These are phyloP conservation scores for Endoconidiophora polonica DNA, from an alignment of 2,329 filamentous ascomycete genomes.

Conservation along the genomic window DNA sequence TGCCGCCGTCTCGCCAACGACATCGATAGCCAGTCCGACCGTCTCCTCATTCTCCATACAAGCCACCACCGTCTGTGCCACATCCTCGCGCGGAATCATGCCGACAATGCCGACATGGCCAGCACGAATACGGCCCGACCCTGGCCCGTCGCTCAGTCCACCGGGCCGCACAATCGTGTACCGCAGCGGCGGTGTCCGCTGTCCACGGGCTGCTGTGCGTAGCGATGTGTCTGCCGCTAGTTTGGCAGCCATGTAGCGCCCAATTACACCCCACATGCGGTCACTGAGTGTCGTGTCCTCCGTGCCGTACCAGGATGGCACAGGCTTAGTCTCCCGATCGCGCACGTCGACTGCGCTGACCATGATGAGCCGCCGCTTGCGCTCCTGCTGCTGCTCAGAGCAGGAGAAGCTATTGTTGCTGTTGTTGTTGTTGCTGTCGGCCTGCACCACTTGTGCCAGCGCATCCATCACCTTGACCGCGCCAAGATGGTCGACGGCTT, in stretches of 20 bases:
- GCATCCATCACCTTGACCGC: constrained; percentile 30
- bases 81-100: constrained; percentile 26
- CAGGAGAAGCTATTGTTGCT: no score
- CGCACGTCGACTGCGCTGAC: constrained; percentile 29
- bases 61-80: constrained; percentile 26
- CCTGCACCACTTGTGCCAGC: constrained; percentile 19
- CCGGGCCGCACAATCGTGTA: constrained; percentile 30
- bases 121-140: constrained; percentile 23
- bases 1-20: constrained; percentile 24
- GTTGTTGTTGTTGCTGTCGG: background rate
- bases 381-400: constrained; percentile 15
- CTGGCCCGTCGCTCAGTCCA: constrained; percentile 22
- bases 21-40: constrained; percentile 26
- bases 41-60: constrained; percentile 25
- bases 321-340: constrained; percentile 21
- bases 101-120: constrained; percentile 25
- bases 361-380: constrained; percentile 27
- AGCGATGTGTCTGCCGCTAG: constrained; percentile 25
- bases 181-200: constrained; percentile 20
- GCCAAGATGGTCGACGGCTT: constrained; percentile 27
- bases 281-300: constrained; percentile 21
- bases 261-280: constrained; percentile 24
- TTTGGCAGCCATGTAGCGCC: constrained; percentile 26
- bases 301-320: constrained; percentile 28
- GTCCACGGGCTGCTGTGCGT: constrained; percentile 21